phyloP scores from a whole-genome alignment of 345 rosid species.

The Populus alba region DNA sequence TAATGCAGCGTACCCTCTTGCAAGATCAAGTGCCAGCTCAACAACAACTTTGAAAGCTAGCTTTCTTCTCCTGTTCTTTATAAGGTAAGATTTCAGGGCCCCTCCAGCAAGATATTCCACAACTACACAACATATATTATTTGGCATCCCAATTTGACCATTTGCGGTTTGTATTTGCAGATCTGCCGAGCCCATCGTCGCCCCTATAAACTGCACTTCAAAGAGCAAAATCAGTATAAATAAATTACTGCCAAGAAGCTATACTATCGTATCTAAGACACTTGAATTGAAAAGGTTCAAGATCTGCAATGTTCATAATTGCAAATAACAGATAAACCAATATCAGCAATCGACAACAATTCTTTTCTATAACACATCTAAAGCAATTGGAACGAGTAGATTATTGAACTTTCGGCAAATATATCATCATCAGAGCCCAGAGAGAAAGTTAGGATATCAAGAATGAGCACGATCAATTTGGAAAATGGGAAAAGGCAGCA shows the following conservation, averaged over 20 bases:
- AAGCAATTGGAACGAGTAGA: background rate
- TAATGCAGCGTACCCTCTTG: conserved; percentile 66
- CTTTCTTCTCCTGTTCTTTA: conserved; percentile 87
- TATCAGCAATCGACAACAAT: background rate
- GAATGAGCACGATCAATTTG: background rate
- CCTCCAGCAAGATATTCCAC: conserved; percentile 98
- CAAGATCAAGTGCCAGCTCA: conserved; percentile 95
- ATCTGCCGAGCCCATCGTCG: conserved; percentile 88
- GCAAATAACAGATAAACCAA: background rate
- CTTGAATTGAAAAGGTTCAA: background rate
- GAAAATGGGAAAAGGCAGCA: background rate
- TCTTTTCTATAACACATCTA: background rate
- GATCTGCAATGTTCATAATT: background rate
- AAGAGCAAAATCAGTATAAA: conserved; percentile 14
- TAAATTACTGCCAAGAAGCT: conserved; percentile 1
- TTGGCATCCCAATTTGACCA: conserved; percentile 84
- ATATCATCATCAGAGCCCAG: background rate
- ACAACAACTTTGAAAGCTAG: conserved; percentile 86
- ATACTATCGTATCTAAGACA: background rate
- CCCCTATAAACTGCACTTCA: conserved; percentile 77
- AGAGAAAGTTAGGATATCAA: background rate
- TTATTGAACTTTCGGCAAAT: too few relatives aligned
- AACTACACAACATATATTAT: conserved; percentile 85
- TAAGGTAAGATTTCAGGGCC: conserved; percentile 76
- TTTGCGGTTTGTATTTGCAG: conserved; percentile 73